These are phyloP conservation scores for Amanita polypyramis DNA, from an alignment of 768 basidiomycete genomes.

Conservation along the genomic window DNA sequence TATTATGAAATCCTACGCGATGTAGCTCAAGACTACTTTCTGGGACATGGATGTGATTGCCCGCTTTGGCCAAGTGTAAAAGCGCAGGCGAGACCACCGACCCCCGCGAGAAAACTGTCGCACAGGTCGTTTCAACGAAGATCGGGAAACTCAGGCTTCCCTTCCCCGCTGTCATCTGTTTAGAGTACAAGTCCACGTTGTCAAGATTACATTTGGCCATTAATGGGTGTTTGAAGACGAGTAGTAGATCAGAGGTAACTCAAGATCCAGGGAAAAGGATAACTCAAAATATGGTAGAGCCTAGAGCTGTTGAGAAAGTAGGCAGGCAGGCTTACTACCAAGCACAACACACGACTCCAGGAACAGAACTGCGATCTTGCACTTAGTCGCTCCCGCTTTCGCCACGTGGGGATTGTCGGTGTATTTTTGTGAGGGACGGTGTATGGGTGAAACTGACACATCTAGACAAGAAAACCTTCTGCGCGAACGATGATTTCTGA, in stretches of 20 bases:
- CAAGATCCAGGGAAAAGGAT: not conserved
- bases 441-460: too few species aligned
- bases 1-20: constrained; percentile 24
- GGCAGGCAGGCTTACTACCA: too few species aligned
- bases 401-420: too few species aligned
- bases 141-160: constrained; percentile 11
- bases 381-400: too few species aligned
- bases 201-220: constrained; percentile 1
- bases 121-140: not conserved
- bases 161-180: constrained; percentile 25
- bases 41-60: constrained; percentile 38
- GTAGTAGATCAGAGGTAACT: too few species aligned
- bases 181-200: not conserved
- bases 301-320: too few species aligned
- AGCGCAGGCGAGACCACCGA: constrained; percentile 40
- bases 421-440: too few species aligned
- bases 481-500: too few species aligned
- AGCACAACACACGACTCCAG: too few species aligned
- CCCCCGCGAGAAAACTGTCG: constrained; percentile 17
- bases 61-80: constrained; percentile 36
- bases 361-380: too few species aligned
- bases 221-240: not conserved
- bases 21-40: constrained; percentile 26
- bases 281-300: too few species aligned
- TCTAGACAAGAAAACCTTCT: too few species aligned